A percentile compares a stretch with the other conserved stretches of the same genome.
Evolutionary conservation across 805 yeast genomes (phyloP).

Genomic region (Candida maris): DNA sequence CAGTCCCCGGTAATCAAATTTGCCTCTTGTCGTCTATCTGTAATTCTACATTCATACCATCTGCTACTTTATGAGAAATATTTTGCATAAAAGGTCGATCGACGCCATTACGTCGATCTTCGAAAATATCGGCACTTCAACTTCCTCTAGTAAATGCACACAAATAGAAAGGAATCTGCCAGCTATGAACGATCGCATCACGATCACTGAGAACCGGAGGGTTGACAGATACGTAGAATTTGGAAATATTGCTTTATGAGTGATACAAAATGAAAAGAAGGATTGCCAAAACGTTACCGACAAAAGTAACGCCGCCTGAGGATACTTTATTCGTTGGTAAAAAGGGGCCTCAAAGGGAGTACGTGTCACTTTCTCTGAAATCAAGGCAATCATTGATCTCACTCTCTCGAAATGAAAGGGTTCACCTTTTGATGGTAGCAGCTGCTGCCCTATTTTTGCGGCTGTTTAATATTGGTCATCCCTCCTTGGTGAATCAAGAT

Average conservation of each 20-base stretch:
- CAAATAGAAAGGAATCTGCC: too few species aligned
- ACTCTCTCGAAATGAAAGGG: constrained; percentile 8
- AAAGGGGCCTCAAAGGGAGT: constrained; percentile 13
- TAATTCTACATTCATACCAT: too few species aligned
- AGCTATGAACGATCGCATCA: too few species aligned
- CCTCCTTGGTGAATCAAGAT: constrained; percentile 81
- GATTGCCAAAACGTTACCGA: too few species aligned
- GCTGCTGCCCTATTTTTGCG: constrained; percentile 52
- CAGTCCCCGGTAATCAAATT: too few species aligned
- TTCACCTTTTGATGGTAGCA: constrained; percentile 14
- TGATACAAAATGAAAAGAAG: too few species aligned
- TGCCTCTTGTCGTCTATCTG: too few species aligned
- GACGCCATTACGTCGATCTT: background rate
- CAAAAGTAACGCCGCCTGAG: background rate
- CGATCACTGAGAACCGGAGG: too few species aligned
- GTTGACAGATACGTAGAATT: too few species aligned
- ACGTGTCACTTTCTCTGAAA: constrained; percentile 3
- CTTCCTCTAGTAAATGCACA: too few species aligned
- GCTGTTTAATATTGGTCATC: constrained; percentile 53
- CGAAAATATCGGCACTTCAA: background rate
- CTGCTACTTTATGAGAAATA: too few species aligned
- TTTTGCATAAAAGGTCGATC: background rate
- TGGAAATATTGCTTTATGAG: too few species aligned
- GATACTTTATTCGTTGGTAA: background rate
- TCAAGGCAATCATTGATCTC: background rate